Evolutionary conservation across 331 rosid genomes (phyloP).

Genomic region (Acacia concinna): DNA sequence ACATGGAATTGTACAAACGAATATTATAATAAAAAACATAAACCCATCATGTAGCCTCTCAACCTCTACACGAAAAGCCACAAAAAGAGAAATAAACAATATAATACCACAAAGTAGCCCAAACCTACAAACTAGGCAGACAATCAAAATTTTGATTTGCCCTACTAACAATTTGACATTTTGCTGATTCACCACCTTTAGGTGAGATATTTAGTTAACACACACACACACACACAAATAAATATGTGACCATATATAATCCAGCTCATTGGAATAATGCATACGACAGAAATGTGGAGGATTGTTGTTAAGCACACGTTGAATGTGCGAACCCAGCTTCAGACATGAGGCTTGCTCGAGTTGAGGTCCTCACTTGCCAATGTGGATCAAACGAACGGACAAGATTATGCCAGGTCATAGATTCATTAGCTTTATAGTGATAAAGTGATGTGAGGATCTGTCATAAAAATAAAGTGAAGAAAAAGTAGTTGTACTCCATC

Average conservation of each 20-base stretch:
- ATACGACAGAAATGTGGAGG: slow-evolving; percentile 29
- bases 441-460: slow-evolving; percentile 8
- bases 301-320: slow-evolving; percentile 32
- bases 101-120: background rate
- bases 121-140: background rate
- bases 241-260: background rate
- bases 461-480: background rate
- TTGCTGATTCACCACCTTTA: background rate
- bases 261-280: slow-evolving; percentile 23
- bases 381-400: slow-evolving; percentile 32
- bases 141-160: background rate
- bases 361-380: slow-evolving; percentile 35
- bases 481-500: background rate
- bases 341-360: slow-evolving; percentile 51
- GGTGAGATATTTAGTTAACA: background rate
- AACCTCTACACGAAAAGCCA: slow-evolving; percentile 6
- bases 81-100: slow-evolving; percentile 4
- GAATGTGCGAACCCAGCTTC: slow-evolving; percentile 31
- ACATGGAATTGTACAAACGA: slow-evolving; percentile 20
- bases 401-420: slow-evolving; percentile 28
- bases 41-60: slow-evolving; percentile 3
- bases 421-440: background rate
- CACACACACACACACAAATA: too few species aligned
- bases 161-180: background rate
- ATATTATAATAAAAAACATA: slow-evolving; percentile 18